Conservation (phyloP, 2,329 filamentous ascomycete species). For the Fusarium concolor region DNA sequence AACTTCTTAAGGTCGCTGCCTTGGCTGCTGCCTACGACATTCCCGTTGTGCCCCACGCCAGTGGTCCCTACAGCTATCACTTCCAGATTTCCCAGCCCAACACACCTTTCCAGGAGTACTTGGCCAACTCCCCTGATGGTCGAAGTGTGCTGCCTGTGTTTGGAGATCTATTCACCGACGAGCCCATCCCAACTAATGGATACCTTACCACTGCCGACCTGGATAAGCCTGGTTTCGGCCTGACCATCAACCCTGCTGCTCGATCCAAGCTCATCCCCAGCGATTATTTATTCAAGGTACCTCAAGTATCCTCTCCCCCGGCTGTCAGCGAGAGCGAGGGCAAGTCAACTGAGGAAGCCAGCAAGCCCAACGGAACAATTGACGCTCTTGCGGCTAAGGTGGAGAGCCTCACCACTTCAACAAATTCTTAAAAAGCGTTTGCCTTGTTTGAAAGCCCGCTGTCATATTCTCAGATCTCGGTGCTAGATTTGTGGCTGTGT, state of each 20-base stretch:
- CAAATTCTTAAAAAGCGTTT: constrained; percentile 3
- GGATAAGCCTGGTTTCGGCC: constrained; percentile 90
- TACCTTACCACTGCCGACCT: constrained; percentile 83
- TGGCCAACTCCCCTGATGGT: constrained; percentile 92
- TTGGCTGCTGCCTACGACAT: constrained; percentile 95
- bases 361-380: constrained; percentile 43
- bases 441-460: neutral
- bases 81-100: constrained; percentile 95
- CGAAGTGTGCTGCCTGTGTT: constrained; percentile 92
- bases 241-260: constrained; percentile 85
- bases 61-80: constrained; percentile 94
- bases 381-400: constrained; percentile 52
- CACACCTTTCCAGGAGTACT: constrained; percentile 94
- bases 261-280: constrained; percentile 79
- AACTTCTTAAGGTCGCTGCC: constrained; percentile 87
- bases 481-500: neutral
- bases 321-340: constrained; percentile 46
- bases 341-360: constrained; percentile 25
- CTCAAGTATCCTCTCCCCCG: constrained; percentile 62
- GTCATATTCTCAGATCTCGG: neutral
- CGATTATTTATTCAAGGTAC: constrained; percentile 76
- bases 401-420: constrained; percentile 48
- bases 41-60: constrained; percentile 94
- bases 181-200: constrained; percentile 87
- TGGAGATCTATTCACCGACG: constrained; percentile 88